Percentiles rank a stretch among this genome's conserved stretches.
Evolutionary conservation across 306 rosid genomes (phyloP).

Genomic region (Quercus glauca): DNA sequence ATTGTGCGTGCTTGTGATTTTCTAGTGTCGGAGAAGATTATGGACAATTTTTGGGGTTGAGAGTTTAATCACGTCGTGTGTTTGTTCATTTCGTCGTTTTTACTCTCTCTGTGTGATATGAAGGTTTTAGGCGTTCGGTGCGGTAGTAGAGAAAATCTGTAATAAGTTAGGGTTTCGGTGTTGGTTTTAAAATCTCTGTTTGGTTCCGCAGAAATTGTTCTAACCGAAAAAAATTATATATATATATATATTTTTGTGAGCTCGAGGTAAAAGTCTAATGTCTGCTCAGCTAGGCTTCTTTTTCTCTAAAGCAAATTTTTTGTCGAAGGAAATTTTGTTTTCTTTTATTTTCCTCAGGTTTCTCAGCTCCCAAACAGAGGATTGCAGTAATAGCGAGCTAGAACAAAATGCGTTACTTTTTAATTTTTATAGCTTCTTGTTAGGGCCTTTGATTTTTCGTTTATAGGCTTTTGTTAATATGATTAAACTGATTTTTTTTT

Average conservation of each 20-base stretch:
- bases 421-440: background rate
- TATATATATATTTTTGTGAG: background rate
- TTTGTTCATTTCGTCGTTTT: background rate
- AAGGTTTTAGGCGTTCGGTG: background rate
- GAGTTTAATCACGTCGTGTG: background rate
- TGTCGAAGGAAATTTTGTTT: background rate
- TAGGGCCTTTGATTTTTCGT: background rate
- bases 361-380: background rate
- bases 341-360: background rate
- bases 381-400: background rate
- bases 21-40: background rate
- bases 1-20: background rate
- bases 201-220: constrained; percentile 2
- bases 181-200: background rate
- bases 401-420: background rate
- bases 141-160: background rate
- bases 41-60: background rate
- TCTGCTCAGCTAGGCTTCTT: background rate
- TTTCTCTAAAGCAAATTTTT: background rate
- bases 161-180: background rate
- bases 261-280: background rate
- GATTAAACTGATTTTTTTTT: background rate
- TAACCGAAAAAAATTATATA: background rate
- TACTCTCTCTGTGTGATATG: background rate
- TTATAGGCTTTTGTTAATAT: too few species aligned